Evolutionary conservation across 2,329 filamentous ascomycete genomes (phyloP).

Genomic region (Calonectria ilicicola): DNA sequence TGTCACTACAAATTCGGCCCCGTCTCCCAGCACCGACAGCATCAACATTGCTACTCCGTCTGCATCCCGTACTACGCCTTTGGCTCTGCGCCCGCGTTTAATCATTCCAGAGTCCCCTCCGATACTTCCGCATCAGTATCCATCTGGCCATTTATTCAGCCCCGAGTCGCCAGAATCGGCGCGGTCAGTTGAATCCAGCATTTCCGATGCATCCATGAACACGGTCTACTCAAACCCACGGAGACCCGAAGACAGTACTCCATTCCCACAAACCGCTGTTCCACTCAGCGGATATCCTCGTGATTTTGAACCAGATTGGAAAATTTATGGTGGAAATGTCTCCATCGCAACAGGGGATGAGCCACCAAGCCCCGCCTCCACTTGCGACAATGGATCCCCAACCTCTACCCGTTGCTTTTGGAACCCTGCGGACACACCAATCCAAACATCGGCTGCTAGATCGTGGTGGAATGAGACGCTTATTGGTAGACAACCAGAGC

Average conservation of each 20-base stretch:
- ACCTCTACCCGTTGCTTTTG: conserved; percentile 34
- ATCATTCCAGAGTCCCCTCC: conserved; percentile 35
- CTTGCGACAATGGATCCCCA: conserved; percentile 36
- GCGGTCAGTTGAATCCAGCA: conserved; percentile 33
- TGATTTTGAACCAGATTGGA: conserved; percentile 22
- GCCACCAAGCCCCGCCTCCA: conserved; percentile 26
- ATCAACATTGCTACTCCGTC: conserved; percentile 46
- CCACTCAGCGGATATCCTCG: conserved; percentile 36
- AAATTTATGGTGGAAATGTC: conserved; percentile 35
- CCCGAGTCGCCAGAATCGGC: conserved; percentile 37
- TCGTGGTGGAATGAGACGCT: conserved; percentile 29
- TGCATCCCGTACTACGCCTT: conserved; percentile 48
- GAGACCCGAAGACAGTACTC: conserved; percentile 46
- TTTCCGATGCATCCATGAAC: conserved; percentile 35
- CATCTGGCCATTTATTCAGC: conserved; percentile 21
- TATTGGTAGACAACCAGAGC: conserved; percentile 34
- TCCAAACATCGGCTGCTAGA: conserved; percentile 30
- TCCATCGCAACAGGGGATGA: conserved; percentile 14
- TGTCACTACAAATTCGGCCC: not conserved
- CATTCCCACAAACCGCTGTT: conserved; percentile 41
- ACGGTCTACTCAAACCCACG: conserved; percentile 43
- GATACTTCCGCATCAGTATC: conserved; percentile 16
- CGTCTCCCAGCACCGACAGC: conserved; percentile 1
- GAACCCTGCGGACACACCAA: conserved; percentile 28
- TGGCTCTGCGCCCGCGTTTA: conserved; percentile 42